Evolutionary conservation across 2,329 filamentous ascomycete genomes (phyloP).

Genomic region (Penicillium sp.): DNA sequence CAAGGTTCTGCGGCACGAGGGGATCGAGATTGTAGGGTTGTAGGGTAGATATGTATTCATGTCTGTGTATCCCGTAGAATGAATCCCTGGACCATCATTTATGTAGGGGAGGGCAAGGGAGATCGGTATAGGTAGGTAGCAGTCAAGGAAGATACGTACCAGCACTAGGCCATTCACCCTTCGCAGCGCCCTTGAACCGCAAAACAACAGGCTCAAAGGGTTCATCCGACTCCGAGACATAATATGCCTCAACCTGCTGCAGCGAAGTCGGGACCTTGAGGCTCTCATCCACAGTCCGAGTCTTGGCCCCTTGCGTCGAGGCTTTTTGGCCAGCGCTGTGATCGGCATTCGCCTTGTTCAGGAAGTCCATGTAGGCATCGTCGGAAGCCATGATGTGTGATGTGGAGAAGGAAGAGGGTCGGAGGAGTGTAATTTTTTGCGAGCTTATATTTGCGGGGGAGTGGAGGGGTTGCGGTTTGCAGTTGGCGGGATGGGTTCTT

Average conservation of each 20-base stretch:
- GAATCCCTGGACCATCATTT: neutral
- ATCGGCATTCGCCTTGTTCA: constrained; percentile 83
- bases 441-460: constrained; percentile 10
- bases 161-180: constrained; percentile 36
- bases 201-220: constrained; percentile 77
- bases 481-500: neutral
- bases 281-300: constrained; percentile 45
- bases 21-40: neutral
- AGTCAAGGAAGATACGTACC: constrained; percentile 24
- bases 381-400: constrained; percentile 58
- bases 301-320: constrained; percentile 25
- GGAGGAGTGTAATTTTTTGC: constrained; percentile 1
- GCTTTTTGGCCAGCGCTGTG: constrained; percentile 33
- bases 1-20: neutral
- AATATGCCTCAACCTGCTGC: constrained; percentile 61
- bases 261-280: constrained; percentile 63
- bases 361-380: constrained; percentile 78
- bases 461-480: neutral
- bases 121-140: too few relatives aligned
- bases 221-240: constrained; percentile 81
- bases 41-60: neutral
- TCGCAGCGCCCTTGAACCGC: constrained; percentile 49
- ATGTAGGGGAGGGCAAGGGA: neutral
- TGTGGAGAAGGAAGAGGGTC: constrained; percentile 15
- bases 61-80: neutral